Conservation (phyloP, 2,329 filamentous ascomycete species). For the Diaporthe ampelina region DNA sequence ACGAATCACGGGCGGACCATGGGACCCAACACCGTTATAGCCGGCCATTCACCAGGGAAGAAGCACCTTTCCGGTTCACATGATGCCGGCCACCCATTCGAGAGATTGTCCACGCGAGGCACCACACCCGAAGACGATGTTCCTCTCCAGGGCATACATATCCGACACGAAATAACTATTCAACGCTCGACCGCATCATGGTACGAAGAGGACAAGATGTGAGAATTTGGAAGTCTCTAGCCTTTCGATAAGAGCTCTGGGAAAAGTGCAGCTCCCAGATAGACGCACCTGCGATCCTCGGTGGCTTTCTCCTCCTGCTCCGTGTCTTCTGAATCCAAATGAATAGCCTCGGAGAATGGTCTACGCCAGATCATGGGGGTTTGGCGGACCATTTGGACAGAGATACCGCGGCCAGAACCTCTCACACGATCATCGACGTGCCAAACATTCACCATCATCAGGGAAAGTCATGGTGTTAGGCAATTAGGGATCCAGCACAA, state of each 20-base stretch:
- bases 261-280: not conserved
- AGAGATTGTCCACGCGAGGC: slow-evolving; percentile 3
- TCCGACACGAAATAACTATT: slow-evolving; percentile 14
- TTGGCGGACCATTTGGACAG: not conserved
- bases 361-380: too few relatives aligned
- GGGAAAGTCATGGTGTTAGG: too few relatives aligned
- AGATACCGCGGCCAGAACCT: not conserved
- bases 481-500: not conserved
- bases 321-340: not conserved
- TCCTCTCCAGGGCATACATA: slow-evolving; percentile 4
- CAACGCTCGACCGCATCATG: slow-evolving; percentile 5
- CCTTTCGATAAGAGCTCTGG: not conserved
- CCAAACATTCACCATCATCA: not conserved
- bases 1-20: not conserved
- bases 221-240: not conserved
- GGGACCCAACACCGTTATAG: slow-evolving; percentile 5
- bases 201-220: slow-evolving; percentile 13
- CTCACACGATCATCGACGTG: too few relatives aligned
- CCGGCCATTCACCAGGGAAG: not conserved
- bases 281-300: not conserved
- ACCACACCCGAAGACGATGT: slow-evolving; percentile 3
- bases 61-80: not conserved
- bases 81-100: not conserved
- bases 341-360: not conserved
- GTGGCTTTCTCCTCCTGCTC: not conserved